phyloP scores from a whole-genome alignment of 768 basidiomycete genomes.

The Lactifluus piperatus region DNA sequence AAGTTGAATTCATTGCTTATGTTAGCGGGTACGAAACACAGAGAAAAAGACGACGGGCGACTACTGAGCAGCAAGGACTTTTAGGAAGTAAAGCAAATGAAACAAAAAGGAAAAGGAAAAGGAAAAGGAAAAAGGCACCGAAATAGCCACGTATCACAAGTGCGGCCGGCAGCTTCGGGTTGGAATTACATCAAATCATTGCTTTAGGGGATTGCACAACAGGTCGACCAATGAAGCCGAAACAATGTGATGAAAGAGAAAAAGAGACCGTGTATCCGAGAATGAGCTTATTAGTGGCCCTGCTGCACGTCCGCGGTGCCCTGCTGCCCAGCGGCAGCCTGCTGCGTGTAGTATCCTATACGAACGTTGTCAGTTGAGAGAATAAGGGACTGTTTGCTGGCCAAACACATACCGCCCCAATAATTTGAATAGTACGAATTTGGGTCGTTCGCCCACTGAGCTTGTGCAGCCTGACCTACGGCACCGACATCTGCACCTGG shows the following conservation, averaged over 20 bases:
- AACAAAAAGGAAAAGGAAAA: conserved; percentile 1
- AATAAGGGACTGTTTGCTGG: background rate
- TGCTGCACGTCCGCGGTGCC: conserved; percentile 42
- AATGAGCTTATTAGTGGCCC: conserved; percentile 18
- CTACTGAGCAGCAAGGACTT: conserved; percentile 5
- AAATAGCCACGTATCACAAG: conserved; percentile 4
- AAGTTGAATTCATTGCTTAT: conserved; percentile 7
- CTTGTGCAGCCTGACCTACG: conserved; percentile 49
- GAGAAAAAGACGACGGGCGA: background rate
- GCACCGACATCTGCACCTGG: conserved; percentile 49
- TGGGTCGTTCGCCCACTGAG: conserved; percentile 72
- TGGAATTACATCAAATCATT: conserved; percentile 5
- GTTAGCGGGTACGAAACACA: conserved; percentile 9
- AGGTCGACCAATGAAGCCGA: conserved; percentile 2
- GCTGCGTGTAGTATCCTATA: conserved; percentile 76
- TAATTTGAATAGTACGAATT: conserved; percentile 73
- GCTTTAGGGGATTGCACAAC: conserved; percentile 10
- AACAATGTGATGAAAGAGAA: conserved; percentile 3
- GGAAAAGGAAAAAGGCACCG: background rate
- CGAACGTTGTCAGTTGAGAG: background rate
- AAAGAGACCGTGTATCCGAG: background rate
- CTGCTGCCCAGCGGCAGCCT: conserved; percentile 49
- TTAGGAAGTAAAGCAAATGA: conserved; percentile 23
- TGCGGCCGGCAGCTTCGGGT: background rate
- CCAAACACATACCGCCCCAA: conserved; percentile 63